Evolutionary conservation across 192 early-diverging fungal species (phyloP).

Genomic region (Cladochytrium replicatum): DNA sequence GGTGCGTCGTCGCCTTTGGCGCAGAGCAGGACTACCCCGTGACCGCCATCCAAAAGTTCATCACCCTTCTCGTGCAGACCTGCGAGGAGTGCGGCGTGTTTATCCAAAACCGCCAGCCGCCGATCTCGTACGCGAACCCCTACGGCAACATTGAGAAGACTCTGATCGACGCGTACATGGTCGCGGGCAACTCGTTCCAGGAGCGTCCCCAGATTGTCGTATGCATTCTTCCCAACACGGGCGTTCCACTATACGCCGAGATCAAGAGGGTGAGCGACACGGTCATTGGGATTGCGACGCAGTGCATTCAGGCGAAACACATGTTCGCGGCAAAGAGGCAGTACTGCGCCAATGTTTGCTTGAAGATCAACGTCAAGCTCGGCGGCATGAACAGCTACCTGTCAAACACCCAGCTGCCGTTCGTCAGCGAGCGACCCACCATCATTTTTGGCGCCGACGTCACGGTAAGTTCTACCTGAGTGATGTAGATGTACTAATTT

Average conservation of each 20-base stretch:
- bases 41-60: slow-evolving; percentile 53
- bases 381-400: slow-evolving; percentile 80
- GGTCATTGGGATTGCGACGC: slow-evolving; percentile 77
- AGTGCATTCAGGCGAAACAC: slow-evolving; percentile 82
- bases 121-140: slow-evolving; percentile 45
- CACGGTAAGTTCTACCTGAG: slow-evolving; percentile 31
- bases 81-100: slow-evolving; percentile 61
- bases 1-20: slow-evolving; percentile 73
- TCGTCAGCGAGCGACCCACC: slow-evolving; percentile 62
- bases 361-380: slow-evolving; percentile 92
- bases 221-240: slow-evolving; percentile 73
- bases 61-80: slow-evolving; percentile 61
- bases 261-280: slow-evolving; percentile 87
- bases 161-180: slow-evolving; percentile 60
- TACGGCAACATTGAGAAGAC: slow-evolving; percentile 59
- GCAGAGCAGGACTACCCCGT: slow-evolving; percentile 39
- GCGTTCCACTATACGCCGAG: slow-evolving; percentile 68
- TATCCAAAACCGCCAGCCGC: slow-evolving; percentile 42
- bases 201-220: slow-evolving; percentile 71
- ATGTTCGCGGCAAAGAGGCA: slow-evolving; percentile 66
- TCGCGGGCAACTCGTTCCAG: slow-evolving; percentile 50
- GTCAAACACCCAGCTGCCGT: slow-evolving; percentile 45
- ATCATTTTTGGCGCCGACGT: slow-evolving; percentile 88
- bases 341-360: slow-evolving; percentile 90
- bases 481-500: neutral